Evolutionary conservation across 176 grass and related monocot genomes (phyloP), one percentile per base, ranked within the genome.

Genomic region (Oryza meridionalis): DNA sequence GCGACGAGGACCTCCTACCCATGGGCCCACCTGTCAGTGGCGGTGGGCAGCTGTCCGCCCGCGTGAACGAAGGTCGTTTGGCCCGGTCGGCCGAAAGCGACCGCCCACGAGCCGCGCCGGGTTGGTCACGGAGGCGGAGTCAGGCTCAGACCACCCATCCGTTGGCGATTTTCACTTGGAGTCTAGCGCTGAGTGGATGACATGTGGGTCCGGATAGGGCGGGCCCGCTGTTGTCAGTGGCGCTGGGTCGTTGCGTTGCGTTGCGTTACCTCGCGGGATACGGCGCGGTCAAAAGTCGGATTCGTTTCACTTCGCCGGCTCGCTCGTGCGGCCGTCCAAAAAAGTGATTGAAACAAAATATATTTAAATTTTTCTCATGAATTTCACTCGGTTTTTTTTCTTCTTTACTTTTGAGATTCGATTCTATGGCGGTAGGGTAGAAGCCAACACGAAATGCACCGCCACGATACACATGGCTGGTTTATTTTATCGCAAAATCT

Each of bases 61-160:
- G 51, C 37, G 32, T 62, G 59, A 25, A 8, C 6, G 35, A 37
- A 37, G 35, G 0, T 37, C 35, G 38, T 8, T 40, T 7, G 17
- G 51, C 2, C 5, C 38, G 72, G 79, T 65, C 86, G 80, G 73
- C 74, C 67, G 80, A 88, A 78, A 83, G 86, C 80, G 86, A 83
- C 67, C 11, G 16, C 59, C 17, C 40, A 80, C 82, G 63, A 73
- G 32, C 73, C 64, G 13, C 5, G 17, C 3, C 29, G 29, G 21
- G 81, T 51, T 2, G 58, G 37, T 47, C 83, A 35, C 25, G 3
- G 19, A 8, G 22, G 6, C 3, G 46, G 49, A 17, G 49, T 47
- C 47, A 16, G 49, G 6, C 49, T 10, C 45, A 37, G 3, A 14
- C 42, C 76, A 3, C 59, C 55, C 1, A 40, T 15, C 6, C 3